Conservation (phyloP, 73 alveolate species). For the Effrenium voratum region DNA sequence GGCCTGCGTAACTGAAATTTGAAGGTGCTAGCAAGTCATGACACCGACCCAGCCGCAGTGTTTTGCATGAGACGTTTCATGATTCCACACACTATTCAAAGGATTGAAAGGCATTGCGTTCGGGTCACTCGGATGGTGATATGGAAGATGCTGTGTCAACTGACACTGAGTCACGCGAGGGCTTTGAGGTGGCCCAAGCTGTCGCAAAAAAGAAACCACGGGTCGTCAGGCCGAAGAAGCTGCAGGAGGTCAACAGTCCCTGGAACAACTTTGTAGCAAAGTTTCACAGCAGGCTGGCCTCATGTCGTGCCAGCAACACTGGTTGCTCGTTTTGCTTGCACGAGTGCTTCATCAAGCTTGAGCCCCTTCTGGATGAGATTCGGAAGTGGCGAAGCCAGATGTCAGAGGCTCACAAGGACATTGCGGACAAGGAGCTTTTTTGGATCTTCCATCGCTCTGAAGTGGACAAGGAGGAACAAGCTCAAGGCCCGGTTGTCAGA, state of each 20-base stretch:
- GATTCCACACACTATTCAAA: too few relatives aligned
- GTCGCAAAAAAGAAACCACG: too few relatives aligned
- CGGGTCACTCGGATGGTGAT: too few relatives aligned
- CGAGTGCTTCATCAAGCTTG: not conserved
- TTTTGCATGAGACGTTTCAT: too few relatives aligned
- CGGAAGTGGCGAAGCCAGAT: not conserved
- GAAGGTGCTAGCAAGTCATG: too few relatives aligned
- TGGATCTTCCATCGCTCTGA: not conserved
- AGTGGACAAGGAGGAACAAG: not conserved
- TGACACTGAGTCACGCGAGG: not conserved
- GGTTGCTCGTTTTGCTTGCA: not conserved
- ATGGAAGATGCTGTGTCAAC: too few relatives aligned
- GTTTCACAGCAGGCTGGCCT: not conserved
- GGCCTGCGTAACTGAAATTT: too few relatives aligned
- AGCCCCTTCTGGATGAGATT: not conserved
- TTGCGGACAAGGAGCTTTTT: not conserved
- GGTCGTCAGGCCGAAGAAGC: too few relatives aligned
- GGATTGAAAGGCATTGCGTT: too few relatives aligned
- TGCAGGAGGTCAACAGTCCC: too few relatives aligned
- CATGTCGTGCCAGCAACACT: not conserved
- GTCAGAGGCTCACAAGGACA: not conserved
- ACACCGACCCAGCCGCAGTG: too few relatives aligned
- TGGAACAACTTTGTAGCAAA: not conserved
- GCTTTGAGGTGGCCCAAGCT: not conserved
- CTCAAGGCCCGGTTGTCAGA: not conserved